Percentiles rank a stretch among this genome's conserved stretches.
Conservation (phyloP, 805 yeast species). For the Phaffomyces antillensis region DNA sequence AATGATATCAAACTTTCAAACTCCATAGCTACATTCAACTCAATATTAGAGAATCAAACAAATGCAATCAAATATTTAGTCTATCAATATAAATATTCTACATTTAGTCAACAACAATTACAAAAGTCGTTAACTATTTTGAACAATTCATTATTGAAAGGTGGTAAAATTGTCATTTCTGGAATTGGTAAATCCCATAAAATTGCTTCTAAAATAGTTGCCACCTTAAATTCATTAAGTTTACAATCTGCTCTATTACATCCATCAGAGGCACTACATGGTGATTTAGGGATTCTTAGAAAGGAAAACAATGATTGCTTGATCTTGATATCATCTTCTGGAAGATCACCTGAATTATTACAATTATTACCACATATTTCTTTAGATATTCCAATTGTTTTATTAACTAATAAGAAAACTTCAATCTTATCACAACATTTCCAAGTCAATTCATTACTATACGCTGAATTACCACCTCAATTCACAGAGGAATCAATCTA, state of each 20-base stretch:
- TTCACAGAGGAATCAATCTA: constrained; percentile 53
- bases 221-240: constrained; percentile 76
- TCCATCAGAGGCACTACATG: constrained; percentile 86
- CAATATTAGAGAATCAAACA: constrained; percentile 39
- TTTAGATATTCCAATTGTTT: constrained; percentile 42
- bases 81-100: constrained; percentile 37
- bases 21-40: constrained; percentile 28
- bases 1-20: constrained; percentile 10
- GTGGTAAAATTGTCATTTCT: constrained; percentile 67
- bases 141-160: constrained; percentile 27
- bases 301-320: constrained; percentile 49
- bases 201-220: constrained; percentile 70
- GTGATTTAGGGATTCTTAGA: constrained; percentile 71
- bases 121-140: constrained; percentile 36
- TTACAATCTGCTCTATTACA: constrained; percentile 62
- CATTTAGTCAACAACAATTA: constrained; percentile 39
- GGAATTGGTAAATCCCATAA: constrained; percentile 86
- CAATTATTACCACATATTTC: constrained; percentile 47
- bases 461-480: constrained; percentile 53
- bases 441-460: constrained; percentile 44
- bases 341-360: constrained; percentile 72
- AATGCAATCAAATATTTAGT: constrained; percentile 40
- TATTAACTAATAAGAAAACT: constrained; percentile 56
- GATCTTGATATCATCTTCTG: constrained; percentile 69
- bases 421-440: constrained; percentile 48